phyloP scores from a whole-genome alignment of 2,329 filamentous ascomycete species.

The Ophiostoma ulmi region DNA sequence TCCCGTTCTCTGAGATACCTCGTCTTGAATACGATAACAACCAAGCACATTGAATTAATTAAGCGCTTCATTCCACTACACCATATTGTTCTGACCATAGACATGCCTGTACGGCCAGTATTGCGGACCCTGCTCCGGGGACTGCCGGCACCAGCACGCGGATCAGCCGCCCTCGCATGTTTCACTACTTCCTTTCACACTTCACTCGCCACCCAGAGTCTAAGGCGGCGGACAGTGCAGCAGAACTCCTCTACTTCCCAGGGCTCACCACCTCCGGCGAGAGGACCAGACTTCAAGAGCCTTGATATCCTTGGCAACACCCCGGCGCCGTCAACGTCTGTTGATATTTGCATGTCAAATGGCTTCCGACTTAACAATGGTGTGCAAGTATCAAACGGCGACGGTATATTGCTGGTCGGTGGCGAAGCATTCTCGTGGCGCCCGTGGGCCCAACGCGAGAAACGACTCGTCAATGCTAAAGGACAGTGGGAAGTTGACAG shows the following conservation, averaged over 20 bases:
- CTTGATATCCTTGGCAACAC: constrained; percentile 75
- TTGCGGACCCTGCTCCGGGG: background rate
- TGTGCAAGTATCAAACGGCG: constrained; percentile 54
- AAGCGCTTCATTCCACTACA: background rate
- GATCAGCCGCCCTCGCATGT: background rate
- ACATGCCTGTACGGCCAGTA: background rate
- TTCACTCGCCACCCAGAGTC: background rate
- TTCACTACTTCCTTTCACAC: background rate
- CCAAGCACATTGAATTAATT: background rate
- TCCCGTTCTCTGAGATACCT: background rate
- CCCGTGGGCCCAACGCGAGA: constrained; percentile 58
- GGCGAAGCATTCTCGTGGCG: constrained; percentile 87
- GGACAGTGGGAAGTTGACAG: constrained; percentile 74
- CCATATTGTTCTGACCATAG: background rate
- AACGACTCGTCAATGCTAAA: constrained; percentile 62
- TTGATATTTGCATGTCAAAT: constrained; percentile 75
- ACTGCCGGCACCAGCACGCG: background rate
- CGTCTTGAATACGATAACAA: background rate
- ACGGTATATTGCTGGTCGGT: constrained; percentile 64
- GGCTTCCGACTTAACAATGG: constrained; percentile 87
- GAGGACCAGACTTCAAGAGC: constrained; percentile 59
- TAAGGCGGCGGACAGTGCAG: background rate
- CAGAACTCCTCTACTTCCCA: background rate
- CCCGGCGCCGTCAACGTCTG: constrained; percentile 70
- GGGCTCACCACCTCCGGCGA: background rate